phyloP scores from a whole-genome alignment of 2,329 filamentous ascomycete genomes.

The Aspergillus sp. region DNA sequence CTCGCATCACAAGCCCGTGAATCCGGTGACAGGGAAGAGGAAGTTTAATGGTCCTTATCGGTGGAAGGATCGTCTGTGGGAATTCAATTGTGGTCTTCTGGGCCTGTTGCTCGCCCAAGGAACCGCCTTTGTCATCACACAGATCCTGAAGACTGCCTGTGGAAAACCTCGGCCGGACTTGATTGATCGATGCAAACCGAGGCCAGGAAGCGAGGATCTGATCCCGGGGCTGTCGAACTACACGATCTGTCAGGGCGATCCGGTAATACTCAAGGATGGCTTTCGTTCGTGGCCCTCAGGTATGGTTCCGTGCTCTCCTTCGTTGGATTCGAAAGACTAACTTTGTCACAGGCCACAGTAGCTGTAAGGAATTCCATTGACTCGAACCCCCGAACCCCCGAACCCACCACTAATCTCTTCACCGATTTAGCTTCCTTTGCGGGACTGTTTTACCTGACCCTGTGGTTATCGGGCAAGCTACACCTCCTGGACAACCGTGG shows the following conservation, averaged over 20 bases:
- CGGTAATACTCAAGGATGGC: conserved; percentile 55
- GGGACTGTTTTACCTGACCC: conserved; percentile 57
- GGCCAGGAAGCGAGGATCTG: conserved; percentile 32
- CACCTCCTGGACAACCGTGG: conserved; percentile 59
- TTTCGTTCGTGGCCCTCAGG: conserved; percentile 60
- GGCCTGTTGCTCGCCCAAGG: conserved; percentile 55
- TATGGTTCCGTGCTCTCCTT: conserved; percentile 12
- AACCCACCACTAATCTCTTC: conserved; percentile 12
- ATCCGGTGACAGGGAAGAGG: conserved; percentile 33
- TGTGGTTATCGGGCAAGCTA: conserved; percentile 59
- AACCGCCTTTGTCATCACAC: conserved; percentile 57
- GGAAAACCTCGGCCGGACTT: conserved; percentile 60
- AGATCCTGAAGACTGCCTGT: conserved; percentile 57
- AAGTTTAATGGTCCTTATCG: conserved; percentile 47
- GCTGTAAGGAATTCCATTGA: conserved; percentile 11
- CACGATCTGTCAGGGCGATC: conserved; percentile 52
- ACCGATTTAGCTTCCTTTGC: conserved; percentile 52
- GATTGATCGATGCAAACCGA: conserved; percentile 53
- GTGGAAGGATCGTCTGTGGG: conserved; percentile 58
- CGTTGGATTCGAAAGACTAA: conserved; percentile 14
- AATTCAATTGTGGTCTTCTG: conserved; percentile 59
- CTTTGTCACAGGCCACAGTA: conserved; percentile 18
- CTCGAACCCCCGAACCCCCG: not conserved
- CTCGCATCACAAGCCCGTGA: conserved; percentile 46
- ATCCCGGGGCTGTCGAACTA: conserved; percentile 43